Conservation (phyloP, 306 rosid genomes). For the Cicer bijugum region DNA sequence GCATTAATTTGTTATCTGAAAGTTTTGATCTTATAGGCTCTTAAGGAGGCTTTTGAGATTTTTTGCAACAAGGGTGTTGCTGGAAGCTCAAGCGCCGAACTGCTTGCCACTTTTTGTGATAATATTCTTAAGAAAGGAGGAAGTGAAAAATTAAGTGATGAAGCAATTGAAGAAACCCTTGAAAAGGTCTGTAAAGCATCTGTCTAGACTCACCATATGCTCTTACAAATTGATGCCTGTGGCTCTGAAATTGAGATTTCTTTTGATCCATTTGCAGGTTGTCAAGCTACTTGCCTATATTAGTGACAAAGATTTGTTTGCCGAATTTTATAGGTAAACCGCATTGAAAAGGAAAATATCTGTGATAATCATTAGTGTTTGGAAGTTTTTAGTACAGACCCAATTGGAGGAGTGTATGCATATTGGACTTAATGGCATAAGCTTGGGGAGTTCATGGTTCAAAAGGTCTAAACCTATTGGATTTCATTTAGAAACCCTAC, state of each 20-base stretch:
- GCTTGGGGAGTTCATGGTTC: neutral
- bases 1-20: conserved; percentile 33
- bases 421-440: neutral
- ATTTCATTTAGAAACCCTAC: neutral
- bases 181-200: conserved; percentile 66
- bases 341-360: conserved; percentile 24
- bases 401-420: neutral
- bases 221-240: conserved; percentile 2
- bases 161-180: conserved; percentile 92
- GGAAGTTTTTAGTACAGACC: neutral
- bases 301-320: conserved; percentile 83
- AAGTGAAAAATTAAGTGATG: conserved; percentile 92
- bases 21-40: conserved; percentile 60
- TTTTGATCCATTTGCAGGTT: conserved; percentile 53
- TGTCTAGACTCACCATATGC: conserved; percentile 35
- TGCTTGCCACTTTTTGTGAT: conserved; percentile 94
- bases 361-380: conserved; percentile 17
- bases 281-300: conserved; percentile 85
- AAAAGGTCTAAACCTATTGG: neutral
- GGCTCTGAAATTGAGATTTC: conserved; percentile 17
- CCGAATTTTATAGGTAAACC: conserved; percentile 71
- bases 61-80: conserved; percentile 89
- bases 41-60: conserved; percentile 92
- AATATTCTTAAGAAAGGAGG: conserved; percentile 96
- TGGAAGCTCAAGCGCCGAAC: conserved; percentile 92